These are phyloP conservation scores for Atalantia buxifolia DNA, from an alignment of 345 rosid genomes.

Conservation along the genomic window DNA sequence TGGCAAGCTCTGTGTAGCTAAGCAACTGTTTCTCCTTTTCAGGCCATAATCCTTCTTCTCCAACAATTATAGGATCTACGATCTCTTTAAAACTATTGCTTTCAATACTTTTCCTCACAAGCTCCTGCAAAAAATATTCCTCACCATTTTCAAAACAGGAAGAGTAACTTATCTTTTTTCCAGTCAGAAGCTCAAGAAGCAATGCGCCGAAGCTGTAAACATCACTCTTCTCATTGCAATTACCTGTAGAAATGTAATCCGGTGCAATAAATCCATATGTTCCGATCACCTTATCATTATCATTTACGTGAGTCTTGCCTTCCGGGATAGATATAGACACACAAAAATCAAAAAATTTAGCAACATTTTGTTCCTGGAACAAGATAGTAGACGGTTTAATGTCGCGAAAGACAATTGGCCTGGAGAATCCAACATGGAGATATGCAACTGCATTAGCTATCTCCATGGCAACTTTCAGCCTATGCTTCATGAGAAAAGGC, in stretches of 20 bases:
- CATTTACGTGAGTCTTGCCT: background rate
- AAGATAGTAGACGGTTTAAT: background rate
- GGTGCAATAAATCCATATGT: background rate
- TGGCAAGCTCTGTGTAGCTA: background rate
- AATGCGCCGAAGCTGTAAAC: background rate
- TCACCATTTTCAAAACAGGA: background rate
- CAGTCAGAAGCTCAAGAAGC: background rate
- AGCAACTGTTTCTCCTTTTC: slow-evolving; percentile 4
- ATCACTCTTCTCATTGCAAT: background rate
- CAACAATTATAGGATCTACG: slow-evolving; percentile 1
- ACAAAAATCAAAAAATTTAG: background rate
- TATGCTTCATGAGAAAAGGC: background rate
- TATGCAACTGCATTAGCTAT: background rate
- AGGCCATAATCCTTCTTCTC: background rate
- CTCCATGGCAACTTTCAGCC: too few species aligned
- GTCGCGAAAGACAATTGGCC: background rate
- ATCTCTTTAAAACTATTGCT: background rate
- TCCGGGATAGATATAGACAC: background rate
- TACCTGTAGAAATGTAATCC: slow-evolving; percentile 11
- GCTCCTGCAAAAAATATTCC: background rate
- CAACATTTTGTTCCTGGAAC: background rate
- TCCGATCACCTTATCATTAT: background rate
- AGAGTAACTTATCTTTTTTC: background rate
- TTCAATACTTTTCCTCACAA: background rate
- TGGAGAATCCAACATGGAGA: background rate